Evolutionary conservation across 2,329 filamentous ascomycete species (phyloP), one percentile per base, ranked within the genome.

Genomic region (Penicillium glabrum): DNA sequence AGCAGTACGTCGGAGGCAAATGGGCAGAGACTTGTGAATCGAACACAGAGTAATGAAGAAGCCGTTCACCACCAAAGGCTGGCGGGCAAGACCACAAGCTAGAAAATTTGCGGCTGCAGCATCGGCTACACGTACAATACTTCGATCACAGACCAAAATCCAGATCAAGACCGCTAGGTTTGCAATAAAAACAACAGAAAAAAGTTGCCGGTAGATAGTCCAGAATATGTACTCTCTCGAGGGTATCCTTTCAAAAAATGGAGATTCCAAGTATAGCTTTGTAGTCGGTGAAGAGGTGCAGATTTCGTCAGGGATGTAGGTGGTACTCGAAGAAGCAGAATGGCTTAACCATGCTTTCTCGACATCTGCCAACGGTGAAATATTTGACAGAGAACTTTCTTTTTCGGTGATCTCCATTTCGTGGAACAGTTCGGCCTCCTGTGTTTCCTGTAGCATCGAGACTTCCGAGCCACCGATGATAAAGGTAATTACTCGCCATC

Each of bases 1-100:
- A 19, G 53, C 53, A 44, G 16, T 50, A 13, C 46, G 53, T 14
- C 53, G 53, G 11, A 55, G 19, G 29, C 53, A 50, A n/a, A 55
- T 21, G 8, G 53, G 53, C 16, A 37, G n/a, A 37, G 35, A 37
- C n/a, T 37, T 37, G 35, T 6, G 35, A 19, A 37, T 37, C 8
- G 35, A 19, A 19, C 35, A 37, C 16, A 37, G 9, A 10, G 35
- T 19, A 2, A 37, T 19, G 7, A 37, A 37, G 35, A 37, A 37
- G n/a, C 35, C 16, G n/a, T 37, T 37, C 16, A 37, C 16, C 35
- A 37, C 16, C 3, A 37, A 19, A 19, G 35, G 35, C 35, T 37
- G 35, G 7, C 35, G 35, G 7, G 35, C 35, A 37, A 37, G 35
- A 19, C 7, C 35, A 37, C 35, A 37, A 19, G 16, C 14, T 19